Evolutionary conservation across 169 alveolate genomes (phyloP).

Genomic region (Eimeria necatrix): DNA sequence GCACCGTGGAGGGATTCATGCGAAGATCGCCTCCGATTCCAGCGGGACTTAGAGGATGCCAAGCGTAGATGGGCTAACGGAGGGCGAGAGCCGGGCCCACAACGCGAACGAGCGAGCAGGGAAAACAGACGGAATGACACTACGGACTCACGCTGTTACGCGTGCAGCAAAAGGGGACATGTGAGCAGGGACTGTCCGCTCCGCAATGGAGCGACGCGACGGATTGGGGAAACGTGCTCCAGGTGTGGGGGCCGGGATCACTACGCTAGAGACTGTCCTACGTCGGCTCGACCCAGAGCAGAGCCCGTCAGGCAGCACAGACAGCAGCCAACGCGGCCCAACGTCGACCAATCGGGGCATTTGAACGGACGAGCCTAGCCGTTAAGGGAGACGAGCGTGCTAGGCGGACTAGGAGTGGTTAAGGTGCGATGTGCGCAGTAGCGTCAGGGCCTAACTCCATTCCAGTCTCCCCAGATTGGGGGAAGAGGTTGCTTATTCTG

Average conservation of each 20-base stretch:
- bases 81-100: neutral
- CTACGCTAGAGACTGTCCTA: conserved; percentile 10
- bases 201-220: neutral
- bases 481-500: neutral
- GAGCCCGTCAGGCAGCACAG: neutral
- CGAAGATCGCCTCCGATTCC: neutral
- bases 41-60: neutral
- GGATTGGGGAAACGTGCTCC: neutral
- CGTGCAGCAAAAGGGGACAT: neutral
- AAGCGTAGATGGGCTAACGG: neutral
- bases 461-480: neutral
- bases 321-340: neutral
- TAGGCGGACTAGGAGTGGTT: neutral
- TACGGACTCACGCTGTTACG: neutral
- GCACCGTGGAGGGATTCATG: conserved; percentile 5
- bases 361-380: neutral
- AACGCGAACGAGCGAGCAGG: neutral
- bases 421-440: neutral
- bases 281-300: neutral
- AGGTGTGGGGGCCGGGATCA: neutral
- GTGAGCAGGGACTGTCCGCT: conserved; percentile 18
- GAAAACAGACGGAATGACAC: neutral
- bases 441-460: neutral
- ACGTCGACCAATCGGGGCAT: neutral
- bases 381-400: neutral